Conservation (phyloP, 768 basidiomycete genomes). For the Postia placenta region DNA sequence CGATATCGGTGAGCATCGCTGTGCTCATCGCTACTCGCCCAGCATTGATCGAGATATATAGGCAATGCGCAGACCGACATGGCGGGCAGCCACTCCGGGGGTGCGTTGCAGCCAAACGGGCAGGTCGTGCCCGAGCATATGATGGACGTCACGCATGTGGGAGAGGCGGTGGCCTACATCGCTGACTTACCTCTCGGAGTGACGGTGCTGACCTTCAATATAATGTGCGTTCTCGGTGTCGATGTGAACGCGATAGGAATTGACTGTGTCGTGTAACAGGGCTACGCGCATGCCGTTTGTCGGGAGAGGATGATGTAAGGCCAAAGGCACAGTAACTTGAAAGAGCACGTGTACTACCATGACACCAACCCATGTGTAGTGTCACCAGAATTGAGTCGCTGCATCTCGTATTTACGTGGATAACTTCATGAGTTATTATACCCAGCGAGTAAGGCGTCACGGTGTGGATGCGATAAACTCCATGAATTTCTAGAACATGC, state of each 20-base stretch:
- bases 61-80: slow-evolving; percentile 70
- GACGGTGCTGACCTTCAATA: slow-evolving; percentile 63
- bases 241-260: background rate
- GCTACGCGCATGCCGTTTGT: slow-evolving; percentile 41
- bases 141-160: slow-evolving; percentile 71
- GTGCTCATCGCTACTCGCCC: background rate
- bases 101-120: slow-evolving; percentile 69
- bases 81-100: slow-evolving; percentile 38
- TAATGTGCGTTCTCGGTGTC: slow-evolving; percentile 49
- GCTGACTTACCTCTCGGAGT: slow-evolving; percentile 63
- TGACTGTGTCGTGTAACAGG: slow-evolving; percentile 19
- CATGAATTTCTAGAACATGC: no score
- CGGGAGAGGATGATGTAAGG: slow-evolving; percentile 34
- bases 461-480: no score
- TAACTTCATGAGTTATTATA: no score
- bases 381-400: no score
- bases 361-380: no score
- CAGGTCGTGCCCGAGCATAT: slow-evolving; percentile 47
- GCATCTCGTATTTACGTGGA: no score
- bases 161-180: slow-evolving; percentile 63
- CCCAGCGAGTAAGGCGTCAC: no score
- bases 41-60: slow-evolving; percentile 16
- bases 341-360: no score
- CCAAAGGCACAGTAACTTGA: slow-evolving; percentile 5
- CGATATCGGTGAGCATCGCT: slow-evolving; percentile 71